Base-by-base conservation (phyloP, 805 yeast genomes). In the Candida vaughaniae region DNA sequence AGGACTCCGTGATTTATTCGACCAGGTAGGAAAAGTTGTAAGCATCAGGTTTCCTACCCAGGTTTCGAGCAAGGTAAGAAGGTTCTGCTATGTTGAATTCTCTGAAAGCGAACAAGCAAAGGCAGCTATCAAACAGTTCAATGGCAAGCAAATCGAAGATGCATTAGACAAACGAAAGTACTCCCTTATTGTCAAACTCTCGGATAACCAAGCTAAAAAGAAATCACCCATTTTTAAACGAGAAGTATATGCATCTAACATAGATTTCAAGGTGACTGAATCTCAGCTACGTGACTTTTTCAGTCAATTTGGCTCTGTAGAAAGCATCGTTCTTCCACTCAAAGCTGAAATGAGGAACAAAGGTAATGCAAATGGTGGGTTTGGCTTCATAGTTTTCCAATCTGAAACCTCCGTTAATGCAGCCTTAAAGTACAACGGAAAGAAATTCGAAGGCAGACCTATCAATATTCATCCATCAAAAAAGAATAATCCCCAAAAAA, bases 41-140 rank as follows among this genome's bases (percentile, higher is more conserved):
- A 71, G 75, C 34, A 60, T 82, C 0, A 61, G 95, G 34, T 64
- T 85, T 22, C 95, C 95, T 0, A 75, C 76, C 47, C 53, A 75
- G 4, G 31, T 22, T 5, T 70, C 71, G 20, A 14, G 28, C 9
- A 42, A 40, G 28, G 34, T 18, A 1, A 67, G 93, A 39, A 56
- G 95, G 20, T 87, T 87, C 52, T 85, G 91, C 44, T 87, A 86
- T 51, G 67, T 84, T 11, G 93, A 85, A 48, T 80, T 61, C 45
- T 37, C 57, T 0, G 51, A 63, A 4, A 37, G 71, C 0, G 62
- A 64, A n/a, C 60, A 58, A 12, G 83, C 85, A 0, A 31, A 52
- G 0, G 34, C 45, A 0, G 82, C 85, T 0, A 61, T 74, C 1
- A 41, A 41, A 0, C 39, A 42, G 1, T 56, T 78, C 8, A 52